These are phyloP conservation scores for Sugiyamaella paludigena DNA, from an alignment of 1,139 yeast species.

Conservation along the genomic window DNA sequence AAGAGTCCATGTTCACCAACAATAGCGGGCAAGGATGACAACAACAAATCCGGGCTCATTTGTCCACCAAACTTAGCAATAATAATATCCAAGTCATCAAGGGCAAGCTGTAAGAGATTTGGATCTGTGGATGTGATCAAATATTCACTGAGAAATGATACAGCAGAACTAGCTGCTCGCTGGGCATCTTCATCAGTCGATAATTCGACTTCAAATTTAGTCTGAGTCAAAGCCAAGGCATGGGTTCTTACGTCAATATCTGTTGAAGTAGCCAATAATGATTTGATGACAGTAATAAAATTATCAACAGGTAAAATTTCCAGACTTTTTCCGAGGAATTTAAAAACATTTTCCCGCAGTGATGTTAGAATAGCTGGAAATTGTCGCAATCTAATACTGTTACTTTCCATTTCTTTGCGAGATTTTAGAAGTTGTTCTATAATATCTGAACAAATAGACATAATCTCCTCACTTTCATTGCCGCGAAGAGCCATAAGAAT, in stretches of 20 bases:
- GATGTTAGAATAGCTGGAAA: not conserved
- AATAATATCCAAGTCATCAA: conserved; percentile 66
- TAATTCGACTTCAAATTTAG: conserved; percentile 57
- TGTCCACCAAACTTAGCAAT: conserved; percentile 60
- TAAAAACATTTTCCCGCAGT: conserved; percentile 33
- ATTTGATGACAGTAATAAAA: conserved; percentile 65
- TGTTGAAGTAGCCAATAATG: conserved; percentile 43
- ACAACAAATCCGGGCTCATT: conserved; percentile 50
- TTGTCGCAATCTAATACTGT: not conserved
- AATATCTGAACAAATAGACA: conserved; percentile 22
- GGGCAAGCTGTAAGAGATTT: conserved; percentile 61
- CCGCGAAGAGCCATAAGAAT: conserved; percentile 22
- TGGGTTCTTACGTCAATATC: conserved; percentile 31
- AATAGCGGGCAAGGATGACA: conserved; percentile 49
- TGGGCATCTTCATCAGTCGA: conserved; percentile 36
- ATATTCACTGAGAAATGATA: conserved; percentile 28
- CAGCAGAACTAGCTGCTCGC: conserved; percentile 36
- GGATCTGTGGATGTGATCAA: conserved; percentile 41
- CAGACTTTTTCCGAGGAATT: conserved; percentile 58
- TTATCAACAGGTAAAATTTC: conserved; percentile 71
- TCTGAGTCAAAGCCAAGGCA: conserved; percentile 55
- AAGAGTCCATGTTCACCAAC: conserved; percentile 55
- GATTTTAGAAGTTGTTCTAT: conserved; percentile 23
- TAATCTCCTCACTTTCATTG: conserved; percentile 17
- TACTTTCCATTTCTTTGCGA: conserved; percentile 3